Conservation (phyloP, 495 filamentous ascomycete species). For the Penicillium soppii region DNA sequence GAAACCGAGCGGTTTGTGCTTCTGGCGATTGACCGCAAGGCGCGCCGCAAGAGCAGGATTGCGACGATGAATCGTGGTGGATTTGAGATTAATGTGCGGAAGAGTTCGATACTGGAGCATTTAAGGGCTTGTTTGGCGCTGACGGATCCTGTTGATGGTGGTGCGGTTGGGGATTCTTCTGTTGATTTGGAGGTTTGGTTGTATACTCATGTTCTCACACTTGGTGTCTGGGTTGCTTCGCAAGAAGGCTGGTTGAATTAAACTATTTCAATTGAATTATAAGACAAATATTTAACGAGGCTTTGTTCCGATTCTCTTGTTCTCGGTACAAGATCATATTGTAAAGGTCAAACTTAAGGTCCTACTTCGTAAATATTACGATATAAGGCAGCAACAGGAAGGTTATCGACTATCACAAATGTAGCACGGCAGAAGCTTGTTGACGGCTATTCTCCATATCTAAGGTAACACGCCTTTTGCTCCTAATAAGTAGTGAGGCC, state of each 20-base stretch:
- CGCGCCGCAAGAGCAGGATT: conserved; percentile 23
- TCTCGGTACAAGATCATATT: too few species aligned
- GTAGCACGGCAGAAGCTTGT: too few species aligned
- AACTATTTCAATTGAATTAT: neutral
- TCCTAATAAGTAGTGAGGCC: conserved; percentile 35
- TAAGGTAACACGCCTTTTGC: conserved; percentile 2
- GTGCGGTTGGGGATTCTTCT: conserved; percentile 4
- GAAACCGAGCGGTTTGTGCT: conserved; percentile 21
- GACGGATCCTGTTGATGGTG: conserved; percentile 6
- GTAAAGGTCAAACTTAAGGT: too few species aligned
- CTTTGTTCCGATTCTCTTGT: too few species aligned
- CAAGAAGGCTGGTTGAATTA: conserved; percentile 34
- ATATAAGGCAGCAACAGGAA: too few species aligned
- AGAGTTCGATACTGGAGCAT: conserved; percentile 22
- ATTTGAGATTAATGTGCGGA: conserved; percentile 23
- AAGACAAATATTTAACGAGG: neutral
- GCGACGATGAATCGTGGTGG: conserved; percentile 24
- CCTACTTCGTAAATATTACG: too few species aligned
- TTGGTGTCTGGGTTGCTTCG: conserved; percentile 36
- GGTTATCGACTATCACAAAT: neutral
- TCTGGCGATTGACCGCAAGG: conserved; percentile 25
- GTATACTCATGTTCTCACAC: conserved; percentile 33
- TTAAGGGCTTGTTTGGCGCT: conserved; percentile 20
- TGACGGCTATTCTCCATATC: neutral
- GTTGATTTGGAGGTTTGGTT: conserved; percentile 25